These are phyloP conservation scores for Cryptococcus neoformans DNA, from an alignment of 1,284 basidiomycete genomes.

Conservation along the genomic window DNA sequence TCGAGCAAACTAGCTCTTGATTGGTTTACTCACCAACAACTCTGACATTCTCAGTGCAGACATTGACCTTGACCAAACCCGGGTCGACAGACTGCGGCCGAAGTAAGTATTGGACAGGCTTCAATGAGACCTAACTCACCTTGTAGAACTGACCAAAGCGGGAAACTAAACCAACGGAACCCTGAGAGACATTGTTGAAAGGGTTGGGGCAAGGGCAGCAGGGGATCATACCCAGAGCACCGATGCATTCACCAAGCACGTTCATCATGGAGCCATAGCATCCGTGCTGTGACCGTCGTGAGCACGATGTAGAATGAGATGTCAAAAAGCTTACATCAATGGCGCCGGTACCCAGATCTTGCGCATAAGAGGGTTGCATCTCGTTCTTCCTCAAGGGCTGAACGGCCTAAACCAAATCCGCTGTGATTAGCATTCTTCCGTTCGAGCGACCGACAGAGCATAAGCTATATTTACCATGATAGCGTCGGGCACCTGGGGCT, in stretches of 20 bases:
- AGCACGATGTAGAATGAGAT: not conserved
- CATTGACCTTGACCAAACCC: slow-evolving; percentile 86
- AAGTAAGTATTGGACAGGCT: not conserved
- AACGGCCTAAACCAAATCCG: slow-evolving; percentile 29
- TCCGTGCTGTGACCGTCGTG: slow-evolving; percentile 62
- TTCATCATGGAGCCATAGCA: slow-evolving; percentile 80
- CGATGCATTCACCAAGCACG: slow-evolving; percentile 45
- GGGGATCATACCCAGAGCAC: slow-evolving; percentile 59
- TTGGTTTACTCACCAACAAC: slow-evolving; percentile 52
- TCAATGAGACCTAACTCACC: slow-evolving; percentile 14
- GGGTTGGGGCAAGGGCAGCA: slow-evolving; percentile 69
- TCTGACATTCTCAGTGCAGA: slow-evolving; percentile 80
- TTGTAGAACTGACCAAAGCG: slow-evolving; percentile 95
- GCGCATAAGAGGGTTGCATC: slow-evolving; percentile 71
- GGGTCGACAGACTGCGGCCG: slow-evolving; percentile 69
- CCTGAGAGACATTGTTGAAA: slow-evolving; percentile 58
- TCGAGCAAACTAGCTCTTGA: not conserved
- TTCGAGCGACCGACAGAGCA: slow-evolving; percentile 6
- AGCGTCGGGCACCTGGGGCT: not conserved
- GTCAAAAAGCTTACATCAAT: slow-evolving; percentile 52
- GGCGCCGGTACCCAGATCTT: slow-evolving; percentile 67
- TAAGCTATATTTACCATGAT: not conserved
- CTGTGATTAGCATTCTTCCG: not conserved
- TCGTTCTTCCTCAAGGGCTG: slow-evolving; percentile 48
- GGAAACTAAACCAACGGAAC: slow-evolving; percentile 84